Evolutionary conservation across 2,329 filamentous ascomycete species (phyloP), one percentile per base, ranked within the genome.

Genomic region (Pseudohalonectria lignicola): DNA sequence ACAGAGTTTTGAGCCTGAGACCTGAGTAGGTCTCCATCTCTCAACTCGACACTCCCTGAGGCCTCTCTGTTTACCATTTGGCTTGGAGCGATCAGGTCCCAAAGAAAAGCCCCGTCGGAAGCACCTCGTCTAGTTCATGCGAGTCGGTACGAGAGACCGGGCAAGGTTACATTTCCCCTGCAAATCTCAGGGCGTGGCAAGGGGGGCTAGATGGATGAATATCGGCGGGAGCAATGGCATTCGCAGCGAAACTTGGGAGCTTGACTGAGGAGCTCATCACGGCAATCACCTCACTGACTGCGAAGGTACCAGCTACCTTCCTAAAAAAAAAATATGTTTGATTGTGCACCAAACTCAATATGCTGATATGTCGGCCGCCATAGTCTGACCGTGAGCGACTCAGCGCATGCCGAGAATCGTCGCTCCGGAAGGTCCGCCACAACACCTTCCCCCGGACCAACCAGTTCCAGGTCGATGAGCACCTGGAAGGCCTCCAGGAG

Each of bases 401-500:
- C 47, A 63, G 59, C 31, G 41, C 57, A 13, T 56, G 63, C 17
- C 67, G 62, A 39, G 71, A 79, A 37, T 60, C 60, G 18, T 62
- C 66, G 26, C 49, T 78, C 21, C 67, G 66, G 21, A 64, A 52
- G 34, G 54, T 82, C 26, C 71, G 69, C 36, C 59, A 69, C 23
- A 66, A 77, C 46, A 71, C 59, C 34, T 76, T 74, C 53, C 63
- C 73, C 25, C 73, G 81, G 28, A 85, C 80, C 1, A 85, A 90
- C 50, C 82, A 85, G 47, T 88, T 88, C 52, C 77, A 83, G 32
- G 74, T 88, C 16, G 63, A 71, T 29, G 69, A 70, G 28, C 70
- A 69, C 26, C 65, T 90, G 2, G 66, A 76, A 35, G 84, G 84
- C 1, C 66, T 95, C 3, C 80, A 88, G 47, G 92, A 96, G 61